Evolutionary conservation across 192 early-diverging fungal genomes (phyloP), one percentile per base, ranked within the genome.

Genomic region (Spinellus fusiger): DNA sequence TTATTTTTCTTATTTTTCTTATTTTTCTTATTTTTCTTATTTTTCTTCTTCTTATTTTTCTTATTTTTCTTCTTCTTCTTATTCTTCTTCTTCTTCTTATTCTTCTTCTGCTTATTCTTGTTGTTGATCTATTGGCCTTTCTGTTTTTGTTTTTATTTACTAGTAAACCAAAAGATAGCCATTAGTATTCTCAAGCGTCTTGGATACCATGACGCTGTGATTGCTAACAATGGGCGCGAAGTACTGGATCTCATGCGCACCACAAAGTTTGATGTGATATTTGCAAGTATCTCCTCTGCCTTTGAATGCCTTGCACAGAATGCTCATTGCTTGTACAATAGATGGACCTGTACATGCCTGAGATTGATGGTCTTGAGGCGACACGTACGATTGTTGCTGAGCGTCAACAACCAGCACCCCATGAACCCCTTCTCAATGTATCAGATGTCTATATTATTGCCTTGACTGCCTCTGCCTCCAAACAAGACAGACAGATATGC

Each of bases 131-230:
- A n/a, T n/a, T n/a, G n/a, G n/a, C n/a, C n/a, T n/a, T n/a, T n/a
- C n/a, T n/a, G n/a, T n/a, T n/a, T n/a, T n/a, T 22, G 0, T 15
- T 26, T 15, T 9, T 33, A 35, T 37, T 38, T 33, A 9, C 27
- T 58, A 70, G 76, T 81, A 26, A 81, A 81, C 46, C 79, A 81
- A 62, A 78, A 76, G 56, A 76, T 81, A 29, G 76, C 76, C 18
- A 67, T 78, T 9, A 73, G 77, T n/a, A 76, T 81, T 22, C 56
- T 81, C 23, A 80, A 77, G 38, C 56, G 77, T 28, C 54, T 80
- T 13, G 79, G 79, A 0, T 80, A 80, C 38, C 60, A 64, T 3
- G 66, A 74, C 54, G 79, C 76, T 15, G 65, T 73, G 7, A 57
- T 81, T 47, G 77, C 73, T 5, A 65, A 76, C 33, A 81, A 81